phyloP scores from a whole-genome alignment of 2,329 filamentous ascomycete species.

The Phyllosticta citrichinensis region DNA sequence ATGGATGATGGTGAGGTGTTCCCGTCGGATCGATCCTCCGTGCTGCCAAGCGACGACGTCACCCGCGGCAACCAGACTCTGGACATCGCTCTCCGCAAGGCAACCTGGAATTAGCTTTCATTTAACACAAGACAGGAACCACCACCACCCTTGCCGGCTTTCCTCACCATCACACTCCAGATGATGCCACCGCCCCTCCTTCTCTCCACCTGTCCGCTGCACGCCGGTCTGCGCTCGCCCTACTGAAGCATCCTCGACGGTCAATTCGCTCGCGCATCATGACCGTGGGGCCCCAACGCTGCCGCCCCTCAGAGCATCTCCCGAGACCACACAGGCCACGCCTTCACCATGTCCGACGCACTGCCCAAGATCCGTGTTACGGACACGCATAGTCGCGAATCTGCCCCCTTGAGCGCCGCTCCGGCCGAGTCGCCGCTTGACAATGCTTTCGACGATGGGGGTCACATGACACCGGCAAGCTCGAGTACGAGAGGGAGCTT shows the following conservation, averaged over 20 bases:
- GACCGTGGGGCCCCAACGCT: conserved; percentile 1
- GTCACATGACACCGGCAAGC: conserved; percentile 3
- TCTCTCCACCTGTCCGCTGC: not conserved
- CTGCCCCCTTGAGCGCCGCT: conserved; percentile 17
- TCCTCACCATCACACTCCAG: not conserved
- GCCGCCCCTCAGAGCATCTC: not conserved
- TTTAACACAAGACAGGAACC: conserved; percentile 5
- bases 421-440: conserved; percentile 11
- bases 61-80: not conserved
- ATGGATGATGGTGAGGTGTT: not conserved
- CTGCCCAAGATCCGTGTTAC: conserved; percentile 36
- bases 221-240: not conserved
- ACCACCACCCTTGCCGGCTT: not conserved
- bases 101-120: conserved; percentile 9
- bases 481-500: not conserved
- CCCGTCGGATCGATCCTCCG: not conserved
- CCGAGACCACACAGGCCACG: conserved; percentile 5
- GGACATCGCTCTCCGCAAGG: conserved; percentile 1
- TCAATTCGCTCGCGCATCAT: not conserved
- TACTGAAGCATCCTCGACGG: conserved; percentile 1
- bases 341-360: conserved; percentile 24
- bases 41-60: conserved; percentile 4
- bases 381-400: conserved; percentile 29
- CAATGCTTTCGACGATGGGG: conserved; percentile 1
- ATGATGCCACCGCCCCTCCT: not conserved